Base-by-base conservation (phyloP, 768 basidiomycete genomes). In the Lactarius indigo region DNA sequence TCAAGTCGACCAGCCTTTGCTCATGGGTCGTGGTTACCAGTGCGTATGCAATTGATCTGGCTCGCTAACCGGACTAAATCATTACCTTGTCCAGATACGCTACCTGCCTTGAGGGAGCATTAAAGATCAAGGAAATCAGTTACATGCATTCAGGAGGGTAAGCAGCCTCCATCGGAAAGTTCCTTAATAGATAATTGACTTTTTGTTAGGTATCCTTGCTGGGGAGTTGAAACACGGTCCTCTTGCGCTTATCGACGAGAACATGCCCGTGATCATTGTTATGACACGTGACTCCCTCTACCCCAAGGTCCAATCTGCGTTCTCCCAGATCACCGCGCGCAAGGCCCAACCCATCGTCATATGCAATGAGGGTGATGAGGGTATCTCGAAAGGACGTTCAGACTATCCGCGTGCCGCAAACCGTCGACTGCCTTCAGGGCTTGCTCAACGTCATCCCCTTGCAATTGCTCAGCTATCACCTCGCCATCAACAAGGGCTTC, bases 51-150 rank as follows among this genome's bases (percentile, higher is more conserved):
- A 71, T 23, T 52, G 63, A 66, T 3, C 31, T 63, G 47, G 18
- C 23, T 20, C 7, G 6, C 64, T 13, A 35, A 31, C 33, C 63
- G 7, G 41, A 15, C 8, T 66, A 5, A 42, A 55, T 61, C 23
- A 65, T 41, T 69, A 69, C 31, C 69, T 30, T 60, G 12, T 64
- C 1, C 41, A 89, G 88, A 77, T 87, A 96, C 72, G 97, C 97
- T 8, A 99, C 97, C 8, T 98, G 96, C 78, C 83, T 99, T 57
- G 97, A 99, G 77, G 97, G 96, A 64, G 97, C 97, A 8, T 80
- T 99, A 73, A 99, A 99, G 84, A 98, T 99, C 81, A 99, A 99
- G 82, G 97, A 98, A 83, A 96, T 98, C 77, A 92, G 91, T 64
- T 98, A 98, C 80, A 89, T 92, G 85, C 88, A 88, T 76, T 87